Conservation (phyloP, 257 asterid genomes). For the Nicotiana otophora region DNA sequence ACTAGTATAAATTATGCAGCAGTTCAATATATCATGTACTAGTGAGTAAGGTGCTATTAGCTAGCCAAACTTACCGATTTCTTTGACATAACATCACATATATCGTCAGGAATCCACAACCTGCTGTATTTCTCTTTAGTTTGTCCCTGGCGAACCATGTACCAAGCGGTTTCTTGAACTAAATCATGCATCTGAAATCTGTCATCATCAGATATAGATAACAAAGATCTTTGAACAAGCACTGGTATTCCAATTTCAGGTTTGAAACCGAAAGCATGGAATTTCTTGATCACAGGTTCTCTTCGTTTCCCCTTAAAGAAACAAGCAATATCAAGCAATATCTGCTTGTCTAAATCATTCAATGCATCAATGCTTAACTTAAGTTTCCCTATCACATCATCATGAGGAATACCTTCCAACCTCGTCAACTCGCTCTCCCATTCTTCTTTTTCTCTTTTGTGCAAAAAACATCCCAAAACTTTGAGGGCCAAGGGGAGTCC, state of each 20-base stretch:
- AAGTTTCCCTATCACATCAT: conserved; percentile 11
- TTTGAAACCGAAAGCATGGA: conserved; percentile 5
- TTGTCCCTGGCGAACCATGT: conserved; percentile 4
- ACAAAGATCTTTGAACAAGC: conserved; percentile 11
- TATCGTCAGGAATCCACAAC: conserved; percentile 11
- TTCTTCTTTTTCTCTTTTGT: conserved; percentile 6
- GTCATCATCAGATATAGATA: conserved; percentile 10
- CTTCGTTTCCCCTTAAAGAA: conserved; percentile 10
- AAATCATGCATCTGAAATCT: conserved; percentile 14
- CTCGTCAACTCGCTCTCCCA: conserved; percentile 8
- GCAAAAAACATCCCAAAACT: conserved; percentile 8
- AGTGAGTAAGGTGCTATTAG: neutral
- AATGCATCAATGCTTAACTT: conserved; percentile 12
- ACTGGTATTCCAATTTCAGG: conserved; percentile 15
- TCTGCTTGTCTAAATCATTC: conserved; percentile 9
- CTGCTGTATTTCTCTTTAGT: conserved; percentile 11
- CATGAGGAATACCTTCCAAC: conserved; percentile 9
- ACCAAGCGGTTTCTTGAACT: conserved; percentile 13
- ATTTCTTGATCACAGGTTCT: neutral
- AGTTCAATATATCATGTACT: neutral
- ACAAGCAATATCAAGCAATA: conserved; percentile 17
- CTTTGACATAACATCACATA: conserved; percentile 10
- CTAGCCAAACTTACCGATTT: neutral
- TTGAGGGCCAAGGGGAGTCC: conserved; percentile 15
- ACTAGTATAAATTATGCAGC: neutral